Percentiles rank a stretch among this genome's conserved stretches.
Conservation (phyloP, 2,329 filamentous ascomycete genomes). For the Reticulascus tulasneorum region DNA sequence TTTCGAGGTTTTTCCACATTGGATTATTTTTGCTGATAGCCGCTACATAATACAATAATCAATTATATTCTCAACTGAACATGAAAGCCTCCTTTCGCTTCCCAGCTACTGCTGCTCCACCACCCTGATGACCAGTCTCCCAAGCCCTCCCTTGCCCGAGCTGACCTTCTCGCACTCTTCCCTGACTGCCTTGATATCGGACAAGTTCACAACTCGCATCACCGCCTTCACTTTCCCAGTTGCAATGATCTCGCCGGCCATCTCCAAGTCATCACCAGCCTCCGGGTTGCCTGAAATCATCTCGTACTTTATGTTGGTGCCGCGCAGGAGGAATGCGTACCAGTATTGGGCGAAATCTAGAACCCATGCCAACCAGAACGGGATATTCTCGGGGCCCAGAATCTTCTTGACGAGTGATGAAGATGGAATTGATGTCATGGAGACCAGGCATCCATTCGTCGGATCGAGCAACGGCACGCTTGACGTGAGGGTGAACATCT, state of each 20-base stretch:
- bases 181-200: slow-evolving; percentile 39
- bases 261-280: slow-evolving; percentile 37
- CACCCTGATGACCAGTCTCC: slow-evolving; percentile 36
- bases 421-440: slow-evolving; percentile 34
- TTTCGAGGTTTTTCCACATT: too few relatives aligned
- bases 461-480: slow-evolving; percentile 36
- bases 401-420: slow-evolving; percentile 23
- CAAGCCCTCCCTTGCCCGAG: slow-evolving; percentile 36
- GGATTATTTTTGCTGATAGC: too few relatives aligned
- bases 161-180: slow-evolving; percentile 35
- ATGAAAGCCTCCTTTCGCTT: too few relatives aligned
- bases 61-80: too few relatives aligned
- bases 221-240: slow-evolving; percentile 39
- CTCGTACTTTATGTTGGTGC: slow-evolving; percentile 39
- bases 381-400: slow-evolving; percentile 26
- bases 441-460: slow-evolving; percentile 33
- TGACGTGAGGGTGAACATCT: slow-evolving; percentile 30
- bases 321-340: slow-evolving; percentile 37
- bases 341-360: slow-evolving; percentile 32
- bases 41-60: too few relatives aligned
- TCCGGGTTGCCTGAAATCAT: slow-evolving; percentile 42
- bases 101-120: too few relatives aligned
- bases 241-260: slow-evolving; percentile 34
- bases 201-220: slow-evolving; percentile 34
- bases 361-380: slow-evolving; percentile 33